These are phyloP conservation scores for Paulownia fortunei DNA, from an alignment of 257 asterid genomes.

Conservation along the genomic window DNA sequence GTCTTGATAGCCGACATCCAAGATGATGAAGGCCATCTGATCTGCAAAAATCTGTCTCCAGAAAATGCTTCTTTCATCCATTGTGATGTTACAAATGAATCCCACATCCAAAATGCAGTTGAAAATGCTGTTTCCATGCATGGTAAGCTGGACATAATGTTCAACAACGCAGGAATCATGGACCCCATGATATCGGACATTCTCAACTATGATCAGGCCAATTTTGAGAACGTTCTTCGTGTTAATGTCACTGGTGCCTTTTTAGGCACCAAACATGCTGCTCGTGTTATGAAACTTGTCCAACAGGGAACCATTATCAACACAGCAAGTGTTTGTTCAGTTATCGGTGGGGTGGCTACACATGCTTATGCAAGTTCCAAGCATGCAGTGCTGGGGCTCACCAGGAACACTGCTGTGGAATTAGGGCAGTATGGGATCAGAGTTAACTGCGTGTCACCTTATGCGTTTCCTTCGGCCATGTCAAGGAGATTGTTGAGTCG, in stretches of 20 bases:
- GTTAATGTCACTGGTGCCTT: constrained; percentile 27
- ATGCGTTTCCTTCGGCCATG: constrained; percentile 18
- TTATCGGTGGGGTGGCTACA: constrained; percentile 14
- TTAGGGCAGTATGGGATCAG: constrained; percentile 38
- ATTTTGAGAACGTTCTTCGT: constrained; percentile 22
- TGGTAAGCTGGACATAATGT: constrained; percentile 42
- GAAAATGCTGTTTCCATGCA: constrained; percentile 8
- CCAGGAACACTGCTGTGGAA: constrained; percentile 31
- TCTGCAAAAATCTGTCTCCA: constrained; percentile 18
- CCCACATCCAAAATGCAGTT: constrained; percentile 24
- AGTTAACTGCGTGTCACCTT: constrained; percentile 43
- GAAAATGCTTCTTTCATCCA: constrained; percentile 28
- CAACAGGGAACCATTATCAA: constrained; percentile 24
- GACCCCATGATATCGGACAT: not conserved
- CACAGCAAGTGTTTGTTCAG: constrained; percentile 27
- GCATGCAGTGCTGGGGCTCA: constrained; percentile 36
- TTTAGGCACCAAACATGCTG: constrained; percentile 38
- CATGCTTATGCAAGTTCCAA: constrained; percentile 32
- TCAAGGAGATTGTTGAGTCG: not conserved
- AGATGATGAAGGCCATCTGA: constrained; percentile 27
- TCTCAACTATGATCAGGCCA: not conserved
- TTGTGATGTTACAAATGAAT: constrained; percentile 37
- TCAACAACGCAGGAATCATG: constrained; percentile 40
- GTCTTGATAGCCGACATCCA: constrained; percentile 41
- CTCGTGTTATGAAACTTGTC: constrained; percentile 29